Base-by-base conservation (phyloP, 257 asterid species). In the Rehmannia glutinosa region DNA sequence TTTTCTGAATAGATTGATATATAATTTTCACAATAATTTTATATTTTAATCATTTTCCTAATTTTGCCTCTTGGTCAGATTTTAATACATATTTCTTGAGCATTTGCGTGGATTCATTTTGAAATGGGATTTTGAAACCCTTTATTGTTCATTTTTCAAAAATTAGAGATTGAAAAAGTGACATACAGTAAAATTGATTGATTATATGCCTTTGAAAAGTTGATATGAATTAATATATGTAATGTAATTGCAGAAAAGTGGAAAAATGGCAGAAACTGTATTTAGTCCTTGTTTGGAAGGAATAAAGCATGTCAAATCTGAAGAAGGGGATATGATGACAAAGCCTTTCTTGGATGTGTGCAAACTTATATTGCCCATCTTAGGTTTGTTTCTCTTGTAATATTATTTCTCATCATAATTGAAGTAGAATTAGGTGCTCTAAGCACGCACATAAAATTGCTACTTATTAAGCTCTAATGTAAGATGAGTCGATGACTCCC, bases 341-440 rank as follows among this genome's bases (percentile, higher is more conserved):
- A 85, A 76, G 77, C 93, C 90, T 36, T 88, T 91, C 83, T 68
- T 91, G 86, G 91, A 91, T 59, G 84, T 86, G 35, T 84, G 97
- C 94, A 91, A 75, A 80, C 90, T 69, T 55, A 62, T 88, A 46
- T 76, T 91, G 83, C 97, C 95, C n/a, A 75, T 88, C 62, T 73
- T 91, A 83, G 97, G 97, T 90, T 78, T n/a, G 62, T 63, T 52
- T 69, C 35, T 55, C 30, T 11, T 13, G n/a, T n/a, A n/a, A n/a
- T n/a, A n/a, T 4, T 62, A 19, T 32, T 32, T 32, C 6, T 30
- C 36, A 2, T 6, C 38, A 8, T 32, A 32, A 32, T 32, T 32
- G 8, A n/a, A n/a, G n/a, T n/a, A n/a, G n/a, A n/a, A n/a, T n/a
- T n/a, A n/a, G n/a, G n/a, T n/a, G n/a, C n/a, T n/a, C n/a, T n/a